Evolutionary conservation across 257 asterid species (phyloP), one percentile per base, ranked within the genome.

Genomic region (Datura wrightii): DNA sequence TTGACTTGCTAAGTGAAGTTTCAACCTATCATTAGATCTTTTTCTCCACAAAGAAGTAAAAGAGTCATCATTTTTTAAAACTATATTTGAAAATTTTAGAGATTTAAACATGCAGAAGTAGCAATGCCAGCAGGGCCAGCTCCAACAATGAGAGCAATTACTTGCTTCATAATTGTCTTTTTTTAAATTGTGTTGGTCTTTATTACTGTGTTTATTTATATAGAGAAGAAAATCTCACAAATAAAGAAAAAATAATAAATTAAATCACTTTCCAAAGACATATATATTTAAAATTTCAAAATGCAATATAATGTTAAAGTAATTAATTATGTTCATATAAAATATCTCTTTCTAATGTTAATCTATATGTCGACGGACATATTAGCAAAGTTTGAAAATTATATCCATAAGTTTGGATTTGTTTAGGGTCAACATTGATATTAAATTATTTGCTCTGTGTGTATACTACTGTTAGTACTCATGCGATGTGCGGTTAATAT

Each of bases 81-180:
- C 87, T 24, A 92, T 85, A 87, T 91, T 90, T 6, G 94, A 89
- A 8, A 91, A 19, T 79, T 85, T 13, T 83, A 8, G 0, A 66
- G 34, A 84, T 90, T 94, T 8, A 91, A 86, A 50, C 95, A 92
- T 1, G 93, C 93, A 8, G 93, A 85, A 1, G 93, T 89, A 54
- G 97, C 92, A 19, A 94, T 41, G 14, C 97, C 95, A 0, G 95
- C 90, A n/a, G 97, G 94, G n/a, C 97, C 95, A 5, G 91, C 93
- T 3, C 97, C 94, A 3, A 91, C 86, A 16, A 91, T 89, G 2
- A 92, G 16, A 0, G 88, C 92, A 3, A 44, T 44, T 1, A 82
- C 85, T 18, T 87, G 65, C 80, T 59, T 42, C 92, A 88, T 91
- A 41, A 19, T 19, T 10, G 1, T 19, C 24, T 39, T 24, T 24